Percentiles rank a stretch among this genome's conserved stretches.
Conservation (phyloP, 805 yeast genomes). For the Pichia heedii region DNA sequence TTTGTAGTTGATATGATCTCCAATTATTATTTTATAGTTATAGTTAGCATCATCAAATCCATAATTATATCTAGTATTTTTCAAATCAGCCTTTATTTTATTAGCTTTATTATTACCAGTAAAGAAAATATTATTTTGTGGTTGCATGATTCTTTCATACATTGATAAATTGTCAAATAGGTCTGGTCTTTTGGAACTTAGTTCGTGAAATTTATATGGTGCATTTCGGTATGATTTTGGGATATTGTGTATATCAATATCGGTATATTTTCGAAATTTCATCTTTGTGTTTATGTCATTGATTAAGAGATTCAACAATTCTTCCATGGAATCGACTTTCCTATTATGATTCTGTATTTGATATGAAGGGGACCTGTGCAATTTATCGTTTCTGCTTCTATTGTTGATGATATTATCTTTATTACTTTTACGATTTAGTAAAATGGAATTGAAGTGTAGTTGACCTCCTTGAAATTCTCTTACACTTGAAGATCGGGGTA, state of each 20-base stretch:
- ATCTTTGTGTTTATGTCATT: no score
- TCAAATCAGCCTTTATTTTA: slow-evolving; percentile 27
- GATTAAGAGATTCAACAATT: no score
- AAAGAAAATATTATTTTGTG: slow-evolving; percentile 38
- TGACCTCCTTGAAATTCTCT: neutral
- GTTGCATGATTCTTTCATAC: slow-evolving; percentile 46
- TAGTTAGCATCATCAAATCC: slow-evolving; percentile 68
- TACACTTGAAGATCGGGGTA: slow-evolving; percentile 4
- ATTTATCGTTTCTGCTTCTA: no score
- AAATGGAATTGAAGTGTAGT: neutral
- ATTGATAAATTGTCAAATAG: slow-evolving; percentile 30
- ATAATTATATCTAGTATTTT: slow-evolving; percentile 39
- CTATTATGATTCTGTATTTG: no score
- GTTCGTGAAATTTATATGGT: slow-evolving; percentile 8
- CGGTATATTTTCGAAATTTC: no score
- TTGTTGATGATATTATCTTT: no score
- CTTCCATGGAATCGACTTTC: no score
- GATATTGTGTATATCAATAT: no score
- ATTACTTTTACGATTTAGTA: no score
- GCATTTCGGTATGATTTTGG: neutral
- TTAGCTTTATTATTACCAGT: slow-evolving; percentile 30
- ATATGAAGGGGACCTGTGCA: no score
- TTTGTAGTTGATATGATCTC: slow-evolving; percentile 72
- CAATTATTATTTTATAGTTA: slow-evolving; percentile 43
- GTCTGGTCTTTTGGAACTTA: slow-evolving; percentile 15